Evolutionary conservation across 306 rosid genomes (phyloP).

Genomic region (Quercus berberidifolia): DNA sequence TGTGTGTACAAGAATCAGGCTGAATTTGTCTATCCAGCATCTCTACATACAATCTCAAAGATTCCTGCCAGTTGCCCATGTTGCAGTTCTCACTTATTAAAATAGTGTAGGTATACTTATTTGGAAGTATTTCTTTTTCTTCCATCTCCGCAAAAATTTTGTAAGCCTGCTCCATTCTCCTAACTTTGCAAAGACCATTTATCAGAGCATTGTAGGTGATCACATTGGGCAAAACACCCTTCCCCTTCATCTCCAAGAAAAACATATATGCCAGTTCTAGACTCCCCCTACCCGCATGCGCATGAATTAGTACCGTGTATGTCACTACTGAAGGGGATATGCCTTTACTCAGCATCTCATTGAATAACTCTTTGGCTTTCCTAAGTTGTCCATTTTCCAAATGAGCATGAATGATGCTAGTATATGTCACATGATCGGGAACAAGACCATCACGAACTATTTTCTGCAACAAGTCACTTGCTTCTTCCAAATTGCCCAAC

Average conservation of each 20-base stretch:
- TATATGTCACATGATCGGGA: constrained; percentile 72
- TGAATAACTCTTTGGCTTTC: constrained; percentile 55
- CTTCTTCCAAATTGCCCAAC: constrained; percentile 54
- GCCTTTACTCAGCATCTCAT: constrained; percentile 62
- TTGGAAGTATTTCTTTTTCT: constrained; percentile 58
- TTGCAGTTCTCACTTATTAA: constrained; percentile 68
- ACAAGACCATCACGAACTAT: constrained; percentile 47
- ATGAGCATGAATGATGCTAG: constrained; percentile 72
- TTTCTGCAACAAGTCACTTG: constrained; percentile 41
- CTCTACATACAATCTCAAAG: constrained; percentile 60
- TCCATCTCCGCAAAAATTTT: constrained; percentile 54
- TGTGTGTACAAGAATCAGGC: constrained; percentile 71
- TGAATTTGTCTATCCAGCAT: constrained; percentile 69
- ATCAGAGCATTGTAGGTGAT: constrained; percentile 79
- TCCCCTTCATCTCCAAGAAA: constrained; percentile 65
- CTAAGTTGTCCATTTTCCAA: constrained; percentile 47
- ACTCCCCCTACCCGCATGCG: constrained; percentile 54
- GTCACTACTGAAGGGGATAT: constrained; percentile 74
- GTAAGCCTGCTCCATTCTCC: constrained; percentile 57
- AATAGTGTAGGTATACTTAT: constrained; percentile 82
- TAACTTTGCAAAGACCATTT: constrained; percentile 65
- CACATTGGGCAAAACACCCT: constrained; percentile 64
- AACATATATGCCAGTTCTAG: constrained; percentile 53
- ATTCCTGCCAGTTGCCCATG: constrained; percentile 62
- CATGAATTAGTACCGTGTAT: constrained; percentile 69